phyloP scores from a whole-genome alignment of 768 basidiomycete genomes.

The Mycena rosella region DNA sequence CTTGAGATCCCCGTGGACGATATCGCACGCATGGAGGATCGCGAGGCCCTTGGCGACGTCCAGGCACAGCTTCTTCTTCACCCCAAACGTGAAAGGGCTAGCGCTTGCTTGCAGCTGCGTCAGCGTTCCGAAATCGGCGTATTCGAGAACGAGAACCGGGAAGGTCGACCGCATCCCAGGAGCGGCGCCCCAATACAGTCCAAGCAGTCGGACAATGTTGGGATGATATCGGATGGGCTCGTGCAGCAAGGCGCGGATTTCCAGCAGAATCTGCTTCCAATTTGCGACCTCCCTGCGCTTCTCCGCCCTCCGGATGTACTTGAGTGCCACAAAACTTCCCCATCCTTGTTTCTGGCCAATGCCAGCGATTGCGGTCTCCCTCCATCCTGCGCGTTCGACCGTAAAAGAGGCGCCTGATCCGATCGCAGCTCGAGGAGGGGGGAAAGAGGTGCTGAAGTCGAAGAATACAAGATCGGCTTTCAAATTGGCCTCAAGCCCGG shows the following conservation, averaged over 20 bases:
- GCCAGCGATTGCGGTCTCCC: too few relatives aligned
- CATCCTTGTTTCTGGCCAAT: neutral
- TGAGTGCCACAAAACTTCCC: constrained; percentile 19
- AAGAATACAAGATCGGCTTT: constrained; percentile 16
- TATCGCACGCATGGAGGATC: constrained; percentile 28
- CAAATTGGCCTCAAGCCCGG: constrained; percentile 17
- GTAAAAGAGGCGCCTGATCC: constrained; percentile 2
- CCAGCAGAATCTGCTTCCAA: constrained; percentile 30
- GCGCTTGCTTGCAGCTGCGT: constrained; percentile 18
- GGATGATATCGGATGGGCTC: constrained; percentile 32
- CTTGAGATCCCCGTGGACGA: constrained; percentile 34
- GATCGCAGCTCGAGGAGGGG: neutral
- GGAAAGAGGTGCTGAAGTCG: neutral
- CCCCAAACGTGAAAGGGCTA: constrained; percentile 3
- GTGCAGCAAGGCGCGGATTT: constrained; percentile 23
- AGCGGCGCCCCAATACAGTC: constrained; percentile 18
- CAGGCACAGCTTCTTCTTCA: constrained; percentile 28
- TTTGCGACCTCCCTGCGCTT: neutral
- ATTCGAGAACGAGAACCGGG: constrained; percentile 25
- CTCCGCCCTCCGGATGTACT: constrained; percentile 9
- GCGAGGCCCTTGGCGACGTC: constrained; percentile 30
- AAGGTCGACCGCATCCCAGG: constrained; percentile 12
- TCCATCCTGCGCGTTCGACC: neutral
- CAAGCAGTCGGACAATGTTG: constrained; percentile 30
- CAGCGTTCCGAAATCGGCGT: constrained; percentile 26